A percentile compares a stretch with the other conserved stretches of the same genome.
Evolutionary conservation across 1,284 basidiomycete genomes (phyloP).

Genomic region (Papiliotrema nemorosa): DNA sequence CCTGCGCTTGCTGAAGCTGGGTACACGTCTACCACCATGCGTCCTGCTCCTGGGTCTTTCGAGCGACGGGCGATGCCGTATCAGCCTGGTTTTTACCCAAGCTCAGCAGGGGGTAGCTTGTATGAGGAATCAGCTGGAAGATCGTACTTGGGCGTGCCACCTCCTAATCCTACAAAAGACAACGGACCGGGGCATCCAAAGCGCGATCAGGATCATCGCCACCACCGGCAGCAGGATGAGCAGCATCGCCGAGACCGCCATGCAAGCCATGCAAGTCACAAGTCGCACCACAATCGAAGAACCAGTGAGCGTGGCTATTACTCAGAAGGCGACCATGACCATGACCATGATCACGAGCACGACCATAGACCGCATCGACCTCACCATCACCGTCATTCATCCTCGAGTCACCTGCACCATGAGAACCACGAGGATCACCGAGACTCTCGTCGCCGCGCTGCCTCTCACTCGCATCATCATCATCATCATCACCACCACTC

Average conservation of each 20-base stretch:
- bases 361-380: too few relatives aligned
- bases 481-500: conserved; percentile 2
- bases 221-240: neutral
- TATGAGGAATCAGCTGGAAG: neutral
- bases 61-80: neutral
- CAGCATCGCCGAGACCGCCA: neutral
- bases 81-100: neutral
- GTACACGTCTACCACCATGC: conserved; percentile 28
- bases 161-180: conserved; percentile 4
- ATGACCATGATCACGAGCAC: too few relatives aligned
- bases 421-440: neutral
- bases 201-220: too few relatives aligned
- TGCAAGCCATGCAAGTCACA: neutral
- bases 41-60: conserved; percentile 5
- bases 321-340: too few relatives aligned
- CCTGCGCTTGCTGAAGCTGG: conserved; percentile 34
- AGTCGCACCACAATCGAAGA: neutral
- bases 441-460: neutral
- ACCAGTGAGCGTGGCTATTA: neutral
- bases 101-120: neutral
- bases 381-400: neutral
- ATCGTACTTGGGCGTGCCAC: neutral
- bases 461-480: neutral
- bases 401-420: neutral
- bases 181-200: too few relatives aligned